Percentiles rank a stretch among this genome's conserved stretches.
Evolutionary conservation across 495 filamentous ascomycete species (phyloP).

Genomic region (Neurospora pannonica): DNA sequence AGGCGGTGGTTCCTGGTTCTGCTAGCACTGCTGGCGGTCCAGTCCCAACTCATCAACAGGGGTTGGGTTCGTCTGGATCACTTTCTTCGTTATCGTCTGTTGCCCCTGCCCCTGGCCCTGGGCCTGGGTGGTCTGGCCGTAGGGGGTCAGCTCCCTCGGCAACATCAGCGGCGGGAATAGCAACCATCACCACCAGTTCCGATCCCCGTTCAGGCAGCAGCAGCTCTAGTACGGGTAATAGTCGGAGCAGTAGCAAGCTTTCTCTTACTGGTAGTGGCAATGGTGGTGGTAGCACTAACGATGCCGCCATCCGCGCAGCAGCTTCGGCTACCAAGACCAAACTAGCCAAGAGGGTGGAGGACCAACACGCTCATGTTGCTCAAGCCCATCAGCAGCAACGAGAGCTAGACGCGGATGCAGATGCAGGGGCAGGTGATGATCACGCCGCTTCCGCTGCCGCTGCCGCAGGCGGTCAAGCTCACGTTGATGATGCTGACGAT

Average conservation of each 20-base stretch:
- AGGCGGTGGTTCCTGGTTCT: background rate
- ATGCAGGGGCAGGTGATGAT: background rate
- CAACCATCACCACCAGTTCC: background rate
- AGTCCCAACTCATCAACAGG: background rate
- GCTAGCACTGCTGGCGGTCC: background rate
- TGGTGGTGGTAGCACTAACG: background rate
- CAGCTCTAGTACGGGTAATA: background rate
- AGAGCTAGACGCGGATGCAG: background rate
- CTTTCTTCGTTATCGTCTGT: background rate
- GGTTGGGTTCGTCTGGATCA: background rate
- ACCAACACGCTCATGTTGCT: background rate
- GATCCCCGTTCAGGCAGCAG: background rate
- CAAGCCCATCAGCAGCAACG: background rate
- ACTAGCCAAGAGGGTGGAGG: background rate
- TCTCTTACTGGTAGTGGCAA: background rate
- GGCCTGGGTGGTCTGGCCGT: background rate
- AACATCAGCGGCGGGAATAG: no score
- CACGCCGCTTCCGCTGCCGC: background rate
- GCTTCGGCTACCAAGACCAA: background rate
- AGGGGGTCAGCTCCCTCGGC: background rate
- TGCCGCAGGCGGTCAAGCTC: background rate
- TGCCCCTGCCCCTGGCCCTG: background rate
- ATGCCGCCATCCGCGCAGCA: background rate
- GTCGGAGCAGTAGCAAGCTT: background rate
- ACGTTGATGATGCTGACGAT: slow-evolving; percentile 3